Evolutionary conservation across 2,329 filamentous ascomycete species (phyloP).

Genomic region (Fusarium graminum): DNA sequence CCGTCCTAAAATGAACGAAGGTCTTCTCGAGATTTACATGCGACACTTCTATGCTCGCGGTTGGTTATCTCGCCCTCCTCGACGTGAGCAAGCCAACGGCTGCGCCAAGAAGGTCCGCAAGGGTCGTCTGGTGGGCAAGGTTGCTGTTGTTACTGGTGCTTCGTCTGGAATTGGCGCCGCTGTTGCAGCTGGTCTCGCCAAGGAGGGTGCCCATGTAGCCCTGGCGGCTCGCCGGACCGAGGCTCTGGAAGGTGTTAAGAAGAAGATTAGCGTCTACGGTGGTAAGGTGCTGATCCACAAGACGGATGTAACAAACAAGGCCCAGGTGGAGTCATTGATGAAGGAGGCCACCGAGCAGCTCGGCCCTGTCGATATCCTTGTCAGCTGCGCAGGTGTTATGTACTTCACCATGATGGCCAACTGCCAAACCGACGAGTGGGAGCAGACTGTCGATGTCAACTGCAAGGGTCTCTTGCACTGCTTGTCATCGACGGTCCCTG

Average conservation of each 20-base stretch:
- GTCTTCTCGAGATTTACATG: constrained; percentile 81
- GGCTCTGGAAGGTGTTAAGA: constrained; percentile 75
- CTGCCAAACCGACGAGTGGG: constrained; percentile 79
- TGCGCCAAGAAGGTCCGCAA: constrained; percentile 50
- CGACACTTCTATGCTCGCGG: constrained; percentile 85
- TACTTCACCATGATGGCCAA: constrained; percentile 92
- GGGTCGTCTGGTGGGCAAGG: constrained; percentile 74
- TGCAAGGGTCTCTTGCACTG: constrained; percentile 85
- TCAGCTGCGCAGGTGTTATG: constrained; percentile 86
- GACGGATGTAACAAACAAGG: constrained; percentile 78
- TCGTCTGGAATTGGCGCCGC: constrained; percentile 85
- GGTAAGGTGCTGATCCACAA: constrained; percentile 76
- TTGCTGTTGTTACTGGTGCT: constrained; percentile 83
- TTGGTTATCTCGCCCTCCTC: constrained; percentile 76
- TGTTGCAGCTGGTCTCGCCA: constrained; percentile 75
- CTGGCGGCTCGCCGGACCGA: constrained; percentile 78
- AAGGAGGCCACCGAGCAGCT: constrained; percentile 70
- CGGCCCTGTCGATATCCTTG: constrained; percentile 81
- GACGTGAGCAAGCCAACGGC: constrained; percentile 56
- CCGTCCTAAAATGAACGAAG: constrained; percentile 76
- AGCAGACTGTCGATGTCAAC: constrained; percentile 86
- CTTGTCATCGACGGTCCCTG: constrained; percentile 75
- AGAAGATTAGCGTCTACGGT: constrained; percentile 66
- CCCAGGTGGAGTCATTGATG: constrained; percentile 76
- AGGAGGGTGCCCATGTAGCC: constrained; percentile 78